Evolutionary conservation across 2,329 filamentous ascomycete genomes (phyloP), one percentile per base, ranked within the genome.

Genomic region (Monosporascus sp.): DNA sequence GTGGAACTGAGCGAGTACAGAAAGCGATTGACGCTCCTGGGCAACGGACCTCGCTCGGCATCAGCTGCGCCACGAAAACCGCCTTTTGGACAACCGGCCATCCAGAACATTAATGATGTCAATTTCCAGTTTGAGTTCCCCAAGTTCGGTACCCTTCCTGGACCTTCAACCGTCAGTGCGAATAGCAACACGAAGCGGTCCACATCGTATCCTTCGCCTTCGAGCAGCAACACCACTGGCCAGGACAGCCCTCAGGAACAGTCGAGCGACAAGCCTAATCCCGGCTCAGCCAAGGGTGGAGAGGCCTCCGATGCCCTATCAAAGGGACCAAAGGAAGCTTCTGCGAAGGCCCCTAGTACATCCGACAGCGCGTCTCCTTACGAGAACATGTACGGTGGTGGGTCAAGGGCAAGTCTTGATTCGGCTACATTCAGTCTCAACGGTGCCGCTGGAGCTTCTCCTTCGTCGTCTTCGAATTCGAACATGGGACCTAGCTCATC

Each of bases 81-180:
- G 9, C 71, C 71, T 35, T 75, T 79, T 64, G 74, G 79, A 63
- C 69, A 64, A 52, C 68, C 76, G 22, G 77, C 76, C 11, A 67
- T 83, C 57, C 82, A 75, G 68, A 86, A 84, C 60, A 75, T 86
- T 51, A 84, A 79, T 63, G 87, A 88, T 57, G 87, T 88, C 68
- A 91, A 88, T 67, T 97, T 97, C 67, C 87, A 93, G 61, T 97
- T 99, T 62, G 93, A 97, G 61, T 97, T 97, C 60, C 93, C 94
- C 59, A 92, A 89, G 67, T 97, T 99, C 65, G 94, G 94, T 47
- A 81, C 85, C 54, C 79, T 95, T 25, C 80, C 81, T 0, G 77
- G 80, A 5, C 74, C 77, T 7, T 62, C 50, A 45, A 50, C 51
- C 9, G 54, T 57, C 11, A 53, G 57, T 20, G 55, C 39, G 20